These are phyloP conservation scores for Arabidopsis lyrata DNA, from an alignment of 441 rosid species.

Conservation along the genomic window DNA sequence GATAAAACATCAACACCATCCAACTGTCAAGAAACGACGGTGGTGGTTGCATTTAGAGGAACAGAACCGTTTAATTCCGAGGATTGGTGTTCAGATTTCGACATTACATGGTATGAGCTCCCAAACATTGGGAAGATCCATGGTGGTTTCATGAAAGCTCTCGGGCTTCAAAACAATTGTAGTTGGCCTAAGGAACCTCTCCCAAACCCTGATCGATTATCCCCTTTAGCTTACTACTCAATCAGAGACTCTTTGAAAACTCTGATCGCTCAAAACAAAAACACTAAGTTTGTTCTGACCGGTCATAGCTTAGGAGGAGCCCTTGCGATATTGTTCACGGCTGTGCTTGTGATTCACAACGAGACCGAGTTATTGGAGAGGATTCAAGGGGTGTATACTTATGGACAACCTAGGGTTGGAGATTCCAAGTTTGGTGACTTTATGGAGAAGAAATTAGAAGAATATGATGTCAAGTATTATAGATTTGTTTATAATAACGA, in stretches of 20 bases:
- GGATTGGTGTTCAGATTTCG: conserved; percentile 77
- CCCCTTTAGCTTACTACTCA: conserved; percentile 60
- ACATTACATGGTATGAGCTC: conserved; percentile 79
- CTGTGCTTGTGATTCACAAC: conserved; percentile 55
- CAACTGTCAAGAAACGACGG: conserved; percentile 52
- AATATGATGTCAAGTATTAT: conserved; percentile 44
- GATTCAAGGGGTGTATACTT: conserved; percentile 66
- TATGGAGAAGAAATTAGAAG: conserved; percentile 52
- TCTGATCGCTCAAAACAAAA: conserved; percentile 42
- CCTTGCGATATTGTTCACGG: conserved; percentile 63
- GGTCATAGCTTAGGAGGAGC: conserved; percentile 85
- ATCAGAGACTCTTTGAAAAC: conserved; percentile 55
- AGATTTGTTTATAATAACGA: conserved; percentile 73
- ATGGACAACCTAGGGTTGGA: conserved; percentile 84
- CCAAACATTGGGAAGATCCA: conserved; percentile 68
- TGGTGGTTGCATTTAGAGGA: conserved; percentile 77
- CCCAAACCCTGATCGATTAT: conserved; percentile 18
- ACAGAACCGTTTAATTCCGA: conserved; percentile 75
- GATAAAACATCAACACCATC: conserved; percentile 19
- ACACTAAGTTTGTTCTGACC: conserved; percentile 54
- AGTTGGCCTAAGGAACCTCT: conserved; percentile 57
- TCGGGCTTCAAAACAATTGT: conserved; percentile 60
- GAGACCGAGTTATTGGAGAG: conserved; percentile 58
- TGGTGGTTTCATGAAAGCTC: conserved; percentile 78
- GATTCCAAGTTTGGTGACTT: conserved; percentile 55